phyloP scores from a whole-genome alignment of 2,329 filamentous ascomycete genomes.

The Emergomyces orientalis region DNA sequence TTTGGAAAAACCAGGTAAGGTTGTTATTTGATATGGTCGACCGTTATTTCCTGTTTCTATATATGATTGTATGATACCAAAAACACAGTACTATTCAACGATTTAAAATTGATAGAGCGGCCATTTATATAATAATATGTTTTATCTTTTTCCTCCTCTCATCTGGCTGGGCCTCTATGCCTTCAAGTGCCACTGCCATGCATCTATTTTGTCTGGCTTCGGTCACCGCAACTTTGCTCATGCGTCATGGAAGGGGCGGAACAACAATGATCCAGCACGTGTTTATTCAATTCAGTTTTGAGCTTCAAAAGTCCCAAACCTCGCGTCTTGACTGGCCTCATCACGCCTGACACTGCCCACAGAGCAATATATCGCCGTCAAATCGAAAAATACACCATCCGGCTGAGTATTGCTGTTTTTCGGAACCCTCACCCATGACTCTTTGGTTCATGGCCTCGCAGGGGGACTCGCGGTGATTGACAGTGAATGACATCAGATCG shows the following conservation, averaged over 20 bases:
- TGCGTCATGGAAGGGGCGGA: neutral
- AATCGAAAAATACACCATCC: neutral
- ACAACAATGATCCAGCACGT: neutral
- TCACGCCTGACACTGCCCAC: neutral
- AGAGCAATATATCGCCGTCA: neutral
- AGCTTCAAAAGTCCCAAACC: neutral
- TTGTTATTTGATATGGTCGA: neutral
- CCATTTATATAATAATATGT: neutral
- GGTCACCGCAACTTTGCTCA: neutral
- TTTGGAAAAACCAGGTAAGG: neutral
- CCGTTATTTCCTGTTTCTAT: neutral
- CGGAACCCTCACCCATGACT: neutral
- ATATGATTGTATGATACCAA: constrained; percentile 6
- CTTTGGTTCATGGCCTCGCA: neutral
- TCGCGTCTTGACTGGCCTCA: neutral
- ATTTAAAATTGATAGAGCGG: neutral
- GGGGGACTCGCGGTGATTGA: neutral
- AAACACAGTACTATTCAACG: neutral
- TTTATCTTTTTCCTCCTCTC: neutral
- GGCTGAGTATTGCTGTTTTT: neutral
- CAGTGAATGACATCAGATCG: constrained; percentile 3
- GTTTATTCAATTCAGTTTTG: neutral
- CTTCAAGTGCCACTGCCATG: too few relatives aligned
- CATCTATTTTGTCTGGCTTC: too few relatives aligned
- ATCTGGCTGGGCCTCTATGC: too few relatives aligned